Evolutionary conservation across 257 asterid species (phyloP), one percentile per base, ranked within the genome.

Genomic region (Echium plantagineum): DNA sequence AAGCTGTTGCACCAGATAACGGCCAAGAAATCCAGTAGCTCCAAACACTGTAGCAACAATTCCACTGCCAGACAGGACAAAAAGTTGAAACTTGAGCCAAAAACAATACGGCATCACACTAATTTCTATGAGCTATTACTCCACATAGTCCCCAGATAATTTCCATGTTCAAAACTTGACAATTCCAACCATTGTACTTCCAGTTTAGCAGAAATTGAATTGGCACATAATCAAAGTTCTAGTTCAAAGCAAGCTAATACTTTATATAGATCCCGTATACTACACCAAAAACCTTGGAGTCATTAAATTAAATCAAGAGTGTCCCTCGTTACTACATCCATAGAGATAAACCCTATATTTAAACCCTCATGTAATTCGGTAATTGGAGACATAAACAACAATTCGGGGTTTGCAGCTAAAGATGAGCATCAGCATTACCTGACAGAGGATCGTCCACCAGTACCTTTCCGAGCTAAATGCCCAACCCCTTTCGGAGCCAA

Each of bases 391-490:
- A 38, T 2, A 21, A 32, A 51, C 7, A 42, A 32, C 57, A 51
- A 10, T 19, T 18, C 46, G 15, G 15, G 59, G 7, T 3, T 48
- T 30, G 19, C 13, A 6, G 22, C 57, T 30, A 35, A 21, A 58
- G 57, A 53, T 7, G 66, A 61, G 18, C 21, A 52, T 30, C 7
- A 28, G 30, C 21, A 51, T 56, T 52, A 91, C 98, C 98, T 91
- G 57, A 91, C 95, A 52, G 98, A 91, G 46, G 97, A 91, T 78
- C 98, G 86, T 65, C 97, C 98, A 30, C 97, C 97, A 57, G 98
- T 91, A 30, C 98, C 98, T 84, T 88, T 91, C 52, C 98, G 95
- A 60, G 80, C 81, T 59, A 91, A 76, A 73, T 84, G 94, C 30
- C 98, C 97, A 61, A 76, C 77, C 58, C 95, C 95, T 72, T 76